Percentiles rank a stretch among this genome's conserved stretches.
Evolutionary conservation across 1,139 yeast genomes (phyloP).

Genomic region (Cylindricascospora bacillispora): DNA sequence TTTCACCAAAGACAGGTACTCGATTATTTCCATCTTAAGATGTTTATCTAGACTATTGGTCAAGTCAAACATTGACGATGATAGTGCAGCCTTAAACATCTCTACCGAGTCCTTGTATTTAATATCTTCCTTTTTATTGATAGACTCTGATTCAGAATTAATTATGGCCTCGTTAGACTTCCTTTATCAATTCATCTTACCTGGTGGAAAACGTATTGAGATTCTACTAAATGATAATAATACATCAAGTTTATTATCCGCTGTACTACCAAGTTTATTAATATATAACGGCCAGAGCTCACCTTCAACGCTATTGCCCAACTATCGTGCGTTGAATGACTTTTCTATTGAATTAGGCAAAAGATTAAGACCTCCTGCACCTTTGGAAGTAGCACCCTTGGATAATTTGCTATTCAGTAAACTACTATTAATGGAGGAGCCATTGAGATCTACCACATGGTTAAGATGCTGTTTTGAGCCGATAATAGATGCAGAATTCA

Average conservation of each 20-base stretch:
- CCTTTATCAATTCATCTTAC: conserved; percentile 50
- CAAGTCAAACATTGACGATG: conserved; percentile 32
- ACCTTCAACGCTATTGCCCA: too few species aligned
- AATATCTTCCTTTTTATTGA: conserved; percentile 35
- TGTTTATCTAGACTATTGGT: conserved; percentile 38
- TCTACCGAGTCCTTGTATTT: conserved; percentile 30
- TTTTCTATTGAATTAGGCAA: conserved; percentile 32
- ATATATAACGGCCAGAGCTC: conserved; percentile 38
- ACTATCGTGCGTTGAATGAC: conserved; percentile 25
- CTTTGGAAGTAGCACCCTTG: conserved; percentile 46
- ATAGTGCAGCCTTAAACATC: conserved; percentile 34
- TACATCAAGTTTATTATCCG: conserved; percentile 37
- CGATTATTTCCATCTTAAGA: conserved; percentile 41
- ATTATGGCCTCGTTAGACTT: conserved; percentile 55
- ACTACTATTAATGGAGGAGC: conserved; percentile 62
- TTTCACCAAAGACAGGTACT: conserved; percentile 41
- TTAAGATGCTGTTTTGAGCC: conserved; percentile 86
- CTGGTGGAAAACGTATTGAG: conserved; percentile 32
- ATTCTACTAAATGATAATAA: conserved; percentile 28
- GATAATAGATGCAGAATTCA: conserved; percentile 64
- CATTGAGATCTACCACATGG: conserved; percentile 90
- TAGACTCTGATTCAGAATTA: conserved; percentile 44
- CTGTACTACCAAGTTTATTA: conserved; percentile 52
- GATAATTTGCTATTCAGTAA: conserved; percentile 48
- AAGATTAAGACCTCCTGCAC: conserved; percentile 39